Percentiles rank a stretch among this genome's conserved stretches.
Evolutionary conservation across 2,329 filamentous ascomycete genomes (phyloP).

Genomic region (Epichloe aotearoae): DNA sequence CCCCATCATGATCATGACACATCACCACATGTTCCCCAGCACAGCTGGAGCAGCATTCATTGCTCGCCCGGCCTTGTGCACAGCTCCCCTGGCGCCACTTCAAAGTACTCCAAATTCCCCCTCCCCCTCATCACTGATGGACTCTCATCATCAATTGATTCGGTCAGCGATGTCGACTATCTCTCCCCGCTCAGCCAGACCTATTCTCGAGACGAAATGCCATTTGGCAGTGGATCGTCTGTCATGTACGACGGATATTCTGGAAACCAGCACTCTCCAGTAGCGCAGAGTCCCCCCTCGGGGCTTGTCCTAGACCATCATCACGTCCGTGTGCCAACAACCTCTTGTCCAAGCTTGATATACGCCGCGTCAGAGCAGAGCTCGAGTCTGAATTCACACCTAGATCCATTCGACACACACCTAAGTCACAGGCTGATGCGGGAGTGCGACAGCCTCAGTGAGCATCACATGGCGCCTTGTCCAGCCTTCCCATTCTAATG

Average conservation of each 20-base stretch:
- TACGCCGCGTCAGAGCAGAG: slow-evolving; percentile 48
- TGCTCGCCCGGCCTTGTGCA: slow-evolving; percentile 29
- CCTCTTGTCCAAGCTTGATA: slow-evolving; percentile 47
- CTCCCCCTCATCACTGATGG: slow-evolving; percentile 35
- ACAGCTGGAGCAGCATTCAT: slow-evolving; percentile 32
- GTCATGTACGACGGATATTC: slow-evolving; percentile 45
- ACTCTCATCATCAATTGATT: slow-evolving; percentile 42
- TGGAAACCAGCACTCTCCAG: slow-evolving; percentile 34
- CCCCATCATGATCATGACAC: slow-evolving; percentile 24
- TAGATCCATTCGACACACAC: slow-evolving; percentile 43
- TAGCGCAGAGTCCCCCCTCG: slow-evolving; percentile 41
- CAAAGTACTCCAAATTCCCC: slow-evolving; percentile 32
- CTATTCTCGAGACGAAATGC: slow-evolving; percentile 44
- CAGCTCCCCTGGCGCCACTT: slow-evolving; percentile 17
- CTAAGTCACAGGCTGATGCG: slow-evolving; percentile 39
- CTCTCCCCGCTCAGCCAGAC: slow-evolving; percentile 45
- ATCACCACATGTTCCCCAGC: slow-evolving; percentile 25
- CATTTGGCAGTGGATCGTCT: slow-evolving; percentile 41
- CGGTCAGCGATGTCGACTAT: slow-evolving; percentile 50
- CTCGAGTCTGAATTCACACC: slow-evolving; percentile 47
- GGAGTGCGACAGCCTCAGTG: slow-evolving; percentile 44
- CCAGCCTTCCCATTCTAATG: slow-evolving; percentile 24
- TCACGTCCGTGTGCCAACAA: slow-evolving; percentile 40
- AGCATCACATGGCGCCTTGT: slow-evolving; percentile 23
- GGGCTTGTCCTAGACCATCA: slow-evolving; percentile 37